Base-by-base conservation (phyloP, 345 rosid species). In the Jatropha curcas region DNA sequence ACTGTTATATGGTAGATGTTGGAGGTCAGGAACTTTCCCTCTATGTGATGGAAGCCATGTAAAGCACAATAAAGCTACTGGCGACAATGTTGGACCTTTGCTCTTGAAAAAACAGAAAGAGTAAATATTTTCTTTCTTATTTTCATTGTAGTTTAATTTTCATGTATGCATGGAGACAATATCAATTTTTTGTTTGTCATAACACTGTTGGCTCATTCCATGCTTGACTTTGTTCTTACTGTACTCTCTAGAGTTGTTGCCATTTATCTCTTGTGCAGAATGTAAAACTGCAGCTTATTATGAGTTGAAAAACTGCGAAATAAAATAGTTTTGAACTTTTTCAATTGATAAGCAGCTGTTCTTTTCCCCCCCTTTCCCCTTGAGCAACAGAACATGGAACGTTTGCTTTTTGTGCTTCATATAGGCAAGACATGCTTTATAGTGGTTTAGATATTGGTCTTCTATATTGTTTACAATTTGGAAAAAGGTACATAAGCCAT, bases 21-120 rank as follows among this genome's bases (percentile, higher is more conserved):
- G 98, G 97, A 86, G 95, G 79, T 94, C 98, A 3, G 91, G 91
- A 74, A 90, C 95, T 16, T 92, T 92, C 66, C 98, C 97, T 13
- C 67, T 92, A 25, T 94, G 97, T 73, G 98, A 92, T 81, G 98
- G 98, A 65, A 72, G 87, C 57, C 98, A 94, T 79, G 91, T 86
- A 70, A 94, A 94, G 88, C 98, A 94, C 84, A 94, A 94, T 88
- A 92, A 88, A 69, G 98, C 92, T 55, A 88, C 91, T 7, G 98
- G 98, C 25, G 98, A 92, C 83, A 92, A 92, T 57, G 98, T 90
- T 70, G 95, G 92, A 7, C 95, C 92, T 77, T 72, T 88, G 83
- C 88, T 86, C 28, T 52, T 88, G 84, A 90, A 90, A 82, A 90
- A 82, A 70, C 82, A 64, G 78, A 84, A 70, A 73, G 70, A 74